phyloP scores from a whole-genome alignment of 2,329 filamentous ascomycete genomes.

The Thelonectria discophora region DNA sequence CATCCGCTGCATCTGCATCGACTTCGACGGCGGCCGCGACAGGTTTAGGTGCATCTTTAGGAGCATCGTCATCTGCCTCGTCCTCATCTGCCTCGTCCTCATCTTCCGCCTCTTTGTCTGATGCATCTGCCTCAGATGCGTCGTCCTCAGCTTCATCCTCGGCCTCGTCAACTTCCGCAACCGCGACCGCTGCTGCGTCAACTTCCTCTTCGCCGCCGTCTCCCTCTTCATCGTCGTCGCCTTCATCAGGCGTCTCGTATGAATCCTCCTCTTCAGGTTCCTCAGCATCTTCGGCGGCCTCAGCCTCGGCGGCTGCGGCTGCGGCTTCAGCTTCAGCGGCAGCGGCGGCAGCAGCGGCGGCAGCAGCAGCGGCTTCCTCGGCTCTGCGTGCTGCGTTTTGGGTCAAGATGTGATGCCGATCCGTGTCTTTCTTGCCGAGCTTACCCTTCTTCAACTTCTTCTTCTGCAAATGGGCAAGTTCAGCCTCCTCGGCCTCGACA shows the following conservation, averaged over 20 bases:
- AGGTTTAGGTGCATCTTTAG: conserved; percentile 3
- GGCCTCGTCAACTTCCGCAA: conserved; percentile 43
- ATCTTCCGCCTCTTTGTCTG: conserved; percentile 15
- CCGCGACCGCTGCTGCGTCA: conserved; percentile 29
- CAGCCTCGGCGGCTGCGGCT: conserved; percentile 41
- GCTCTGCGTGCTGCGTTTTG: conserved; percentile 48
- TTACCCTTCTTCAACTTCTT: conserved; percentile 62
- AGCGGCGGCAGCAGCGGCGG: conserved; percentile 41
- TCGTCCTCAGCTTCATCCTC: conserved; percentile 49
- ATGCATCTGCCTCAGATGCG: conserved; percentile 44
- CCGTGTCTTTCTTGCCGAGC: conserved; percentile 55
- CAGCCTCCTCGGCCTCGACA: conserved; percentile 23
- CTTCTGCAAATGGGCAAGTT: conserved; percentile 22
- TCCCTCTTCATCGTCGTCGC: conserved; percentile 4
- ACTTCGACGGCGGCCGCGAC: conserved; percentile 25
- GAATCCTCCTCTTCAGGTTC: conserved; percentile 12
- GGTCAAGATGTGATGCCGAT: conserved; percentile 52
- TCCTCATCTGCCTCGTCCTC: neutral
- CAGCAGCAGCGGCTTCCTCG: conserved; percentile 52
- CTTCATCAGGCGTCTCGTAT: conserved; percentile 17
- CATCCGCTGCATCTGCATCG: conserved; percentile 17
- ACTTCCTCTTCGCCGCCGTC: conserved; percentile 27
- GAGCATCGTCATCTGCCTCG: conserved; percentile 11
- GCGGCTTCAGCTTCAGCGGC: conserved; percentile 1
- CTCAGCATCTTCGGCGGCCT: conserved; percentile 23